These are phyloP conservation scores for Vitis amurensis DNA, from an alignment of 164 flowering plant species.

Conservation along the genomic window DNA sequence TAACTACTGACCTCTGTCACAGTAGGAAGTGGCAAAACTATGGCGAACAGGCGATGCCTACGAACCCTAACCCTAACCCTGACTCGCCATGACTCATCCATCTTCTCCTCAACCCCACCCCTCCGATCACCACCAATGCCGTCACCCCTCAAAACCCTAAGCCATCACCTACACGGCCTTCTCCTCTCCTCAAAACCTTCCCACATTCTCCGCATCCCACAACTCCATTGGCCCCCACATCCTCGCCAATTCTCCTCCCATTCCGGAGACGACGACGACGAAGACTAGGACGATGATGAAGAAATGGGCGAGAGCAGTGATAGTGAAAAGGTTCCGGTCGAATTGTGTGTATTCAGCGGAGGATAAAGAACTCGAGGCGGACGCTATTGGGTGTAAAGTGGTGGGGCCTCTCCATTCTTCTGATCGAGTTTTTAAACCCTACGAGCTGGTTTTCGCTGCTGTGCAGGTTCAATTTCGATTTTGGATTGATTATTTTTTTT, in stretches of 20 bases:
- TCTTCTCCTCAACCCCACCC: constrained; percentile 14
- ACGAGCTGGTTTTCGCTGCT: constrained; percentile 88
- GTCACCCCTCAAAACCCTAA: constrained; percentile 1
- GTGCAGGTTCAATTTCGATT: constrained; percentile 59
- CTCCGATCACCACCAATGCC: not conserved
- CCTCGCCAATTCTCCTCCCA: constrained; percentile 37
- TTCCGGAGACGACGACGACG: constrained; percentile 19
- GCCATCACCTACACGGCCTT: not conserved
- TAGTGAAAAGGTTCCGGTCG: constrained; percentile 7
- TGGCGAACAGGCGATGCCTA: constrained; percentile 59
- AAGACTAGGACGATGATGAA: constrained; percentile 19
- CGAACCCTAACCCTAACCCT: constrained; percentile 33
- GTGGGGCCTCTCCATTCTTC: constrained; percentile 59
- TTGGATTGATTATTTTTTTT: not conserved
- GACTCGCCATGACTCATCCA: constrained; percentile 32
- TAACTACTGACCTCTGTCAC: not conserved
- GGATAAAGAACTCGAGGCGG: constrained; percentile 72
- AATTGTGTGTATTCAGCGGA: constrained; percentile 44
- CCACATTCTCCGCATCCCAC: constrained; percentile 3
- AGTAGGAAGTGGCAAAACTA: constrained; percentile 9
- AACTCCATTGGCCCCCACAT: not conserved
- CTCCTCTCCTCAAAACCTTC: constrained; percentile 11
- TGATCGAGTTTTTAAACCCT: constrained; percentile 61
- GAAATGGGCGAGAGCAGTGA: constrained; percentile 19
- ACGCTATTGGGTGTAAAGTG: constrained; percentile 86